phyloP scores from a whole-genome alignment of 164 flowering plant genomes.

The Vitis amurensis region DNA sequence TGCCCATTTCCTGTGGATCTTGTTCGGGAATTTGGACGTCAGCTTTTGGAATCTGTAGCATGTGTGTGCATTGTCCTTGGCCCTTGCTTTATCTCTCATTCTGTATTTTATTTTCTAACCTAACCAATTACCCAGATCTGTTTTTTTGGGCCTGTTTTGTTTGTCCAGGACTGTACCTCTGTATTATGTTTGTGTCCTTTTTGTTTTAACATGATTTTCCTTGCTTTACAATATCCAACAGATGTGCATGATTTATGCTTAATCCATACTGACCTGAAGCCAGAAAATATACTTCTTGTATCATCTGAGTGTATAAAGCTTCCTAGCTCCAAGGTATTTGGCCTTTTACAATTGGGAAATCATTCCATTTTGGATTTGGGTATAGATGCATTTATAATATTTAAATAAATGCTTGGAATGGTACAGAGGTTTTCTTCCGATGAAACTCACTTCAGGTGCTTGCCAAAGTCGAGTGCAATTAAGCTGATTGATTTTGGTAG shows the following conservation, averaged over 20 bases:
- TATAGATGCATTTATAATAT: slow-evolving; percentile 21
- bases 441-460: slow-evolving; percentile 56
- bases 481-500: slow-evolving; percentile 99
- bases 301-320: slow-evolving; percentile 74
- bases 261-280: slow-evolving; percentile 95
- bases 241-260: slow-evolving; percentile 84
- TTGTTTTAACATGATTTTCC: slow-evolving; percentile 14
- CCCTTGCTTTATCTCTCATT: slow-evolving; percentile 17
- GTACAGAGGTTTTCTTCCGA: slow-evolving; percentile 63
- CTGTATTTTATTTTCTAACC: slow-evolving; percentile 17
- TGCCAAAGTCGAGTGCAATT: slow-evolving; percentile 95
- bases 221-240: slow-evolving; percentile 37
- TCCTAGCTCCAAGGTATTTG: slow-evolving; percentile 60
- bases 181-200: slow-evolving; percentile 2
- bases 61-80: slow-evolving; percentile 73
- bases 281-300: slow-evolving; percentile 87
- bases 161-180: slow-evolving; percentile 19
- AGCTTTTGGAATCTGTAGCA: slow-evolving; percentile 98
- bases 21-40: slow-evolving; percentile 91
- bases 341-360: slow-evolving; percentile 19
- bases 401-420: slow-evolving; percentile 40
- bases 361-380: slow-evolving; percentile 23
- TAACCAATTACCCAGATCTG: slow-evolving; percentile 16
- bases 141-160: slow-evolving; percentile 19
- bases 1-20: slow-evolving; percentile 87